A percentile compares a stretch with the other conserved stretches of the same genome.
Conservation (phyloP, 148 eudicot genomes). For the Vaccinium myrtillus region DNA sequence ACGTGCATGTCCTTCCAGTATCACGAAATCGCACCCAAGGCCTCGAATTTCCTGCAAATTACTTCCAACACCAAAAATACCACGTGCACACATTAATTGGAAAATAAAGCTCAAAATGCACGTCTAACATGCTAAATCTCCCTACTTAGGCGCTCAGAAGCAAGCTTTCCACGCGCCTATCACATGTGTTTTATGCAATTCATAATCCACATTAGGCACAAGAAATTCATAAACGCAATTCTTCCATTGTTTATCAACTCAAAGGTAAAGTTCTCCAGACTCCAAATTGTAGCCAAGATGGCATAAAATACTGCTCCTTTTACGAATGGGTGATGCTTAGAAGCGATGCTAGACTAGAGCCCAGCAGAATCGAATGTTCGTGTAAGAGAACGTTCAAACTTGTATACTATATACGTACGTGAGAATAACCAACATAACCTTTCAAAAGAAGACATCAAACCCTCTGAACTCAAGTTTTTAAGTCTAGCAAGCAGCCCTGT, state of each 20-base stretch:
- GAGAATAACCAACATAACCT: neutral
- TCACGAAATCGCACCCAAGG: too few relatives aligned
- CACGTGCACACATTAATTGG: too few relatives aligned
- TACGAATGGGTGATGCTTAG: neutral
- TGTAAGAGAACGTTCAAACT: too few relatives aligned
- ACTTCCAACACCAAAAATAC: too few relatives aligned
- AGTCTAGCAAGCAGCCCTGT: neutral
- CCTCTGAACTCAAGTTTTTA: neutral
- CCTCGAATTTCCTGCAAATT: too few relatives aligned
- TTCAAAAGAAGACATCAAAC: neutral
- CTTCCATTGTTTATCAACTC: neutral
- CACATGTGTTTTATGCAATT: neutral
- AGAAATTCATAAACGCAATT: neutral
- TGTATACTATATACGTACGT: neutral
- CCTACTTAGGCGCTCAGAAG: too few relatives aligned
- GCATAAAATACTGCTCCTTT: neutral
- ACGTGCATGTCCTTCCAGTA: too few relatives aligned
- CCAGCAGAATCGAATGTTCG: neutral
- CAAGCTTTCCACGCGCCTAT: too few relatives aligned
- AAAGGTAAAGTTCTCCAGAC: neutral
- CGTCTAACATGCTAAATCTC: too few relatives aligned
- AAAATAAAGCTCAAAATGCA: too few relatives aligned
- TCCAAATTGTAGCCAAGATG: neutral
- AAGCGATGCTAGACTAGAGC: neutral
- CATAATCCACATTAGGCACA: neutral